A percentile compares a stretch with the other conserved stretches of the same genome.
Conservation (phyloP, 2,329 filamentous ascomycete species). For the Exophiala sideris region DNA sequence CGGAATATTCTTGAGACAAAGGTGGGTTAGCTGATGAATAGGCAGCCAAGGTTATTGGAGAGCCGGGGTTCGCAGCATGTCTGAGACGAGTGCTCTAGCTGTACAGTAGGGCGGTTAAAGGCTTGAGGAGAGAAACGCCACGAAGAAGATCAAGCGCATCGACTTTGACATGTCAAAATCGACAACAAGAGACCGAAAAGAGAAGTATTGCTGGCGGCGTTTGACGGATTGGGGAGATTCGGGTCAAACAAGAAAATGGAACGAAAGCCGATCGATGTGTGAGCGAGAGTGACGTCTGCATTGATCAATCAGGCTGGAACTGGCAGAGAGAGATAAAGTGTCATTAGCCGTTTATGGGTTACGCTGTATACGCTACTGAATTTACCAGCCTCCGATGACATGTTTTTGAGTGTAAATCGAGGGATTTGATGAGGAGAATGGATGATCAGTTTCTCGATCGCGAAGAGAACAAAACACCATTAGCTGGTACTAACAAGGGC, state of each 20-base stretch:
- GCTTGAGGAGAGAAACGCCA: background rate
- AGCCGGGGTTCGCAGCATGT: background rate
- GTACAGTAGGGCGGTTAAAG: too few relatives aligned
- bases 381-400: background rate
- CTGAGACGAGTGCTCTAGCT: too few relatives aligned
- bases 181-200: background rate
- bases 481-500: too few relatives aligned
- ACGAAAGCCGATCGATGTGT: background rate
- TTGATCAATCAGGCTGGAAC: too few relatives aligned
- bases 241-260: background rate
- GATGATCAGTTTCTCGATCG: too few relatives aligned
- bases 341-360: too few relatives aligned
- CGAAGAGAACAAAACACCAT: too few relatives aligned
- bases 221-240: background rate
- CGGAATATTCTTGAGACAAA: constrained; percentile 1
- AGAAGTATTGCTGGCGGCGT: background rate
- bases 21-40: background rate
- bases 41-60: background rate
- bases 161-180: background rate
- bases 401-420: background rate
- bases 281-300: background rate
- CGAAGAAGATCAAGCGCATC: background rate
- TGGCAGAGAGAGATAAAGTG: too few relatives aligned
- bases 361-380: background rate
- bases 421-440: background rate